Conservation (phyloP, 2,329 filamentous ascomycete genomes). For the Apiospora rasikravindrae region DNA sequence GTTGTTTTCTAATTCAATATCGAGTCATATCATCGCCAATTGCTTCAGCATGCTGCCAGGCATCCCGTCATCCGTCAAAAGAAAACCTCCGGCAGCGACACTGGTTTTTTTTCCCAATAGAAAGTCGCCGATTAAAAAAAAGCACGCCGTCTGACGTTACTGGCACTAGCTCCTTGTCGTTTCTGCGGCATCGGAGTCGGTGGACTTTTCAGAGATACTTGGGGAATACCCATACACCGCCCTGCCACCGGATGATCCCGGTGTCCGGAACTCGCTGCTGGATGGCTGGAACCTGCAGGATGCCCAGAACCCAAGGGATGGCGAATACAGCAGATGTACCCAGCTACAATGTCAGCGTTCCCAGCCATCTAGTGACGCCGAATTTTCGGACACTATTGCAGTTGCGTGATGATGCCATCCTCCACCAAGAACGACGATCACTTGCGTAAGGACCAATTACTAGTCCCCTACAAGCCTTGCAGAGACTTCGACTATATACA, state of each 20-base stretch:
- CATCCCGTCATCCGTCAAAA: background rate
- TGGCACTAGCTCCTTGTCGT: background rate
- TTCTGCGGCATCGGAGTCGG: slow-evolving; percentile 4
- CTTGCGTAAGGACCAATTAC: background rate
- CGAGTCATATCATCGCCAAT: background rate
- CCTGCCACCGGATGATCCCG: slow-evolving; percentile 3
- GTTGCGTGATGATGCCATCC: slow-evolving; percentile 8
- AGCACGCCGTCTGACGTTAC: slow-evolving; percentile 10
- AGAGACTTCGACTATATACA: background rate
- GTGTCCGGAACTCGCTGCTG: background rate
- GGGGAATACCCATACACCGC: slow-evolving; percentile 14
- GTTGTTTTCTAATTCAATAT: background rate
- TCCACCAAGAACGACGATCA: slow-evolving; percentile 14
- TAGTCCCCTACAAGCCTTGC: background rate
- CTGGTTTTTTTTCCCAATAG: background rate
- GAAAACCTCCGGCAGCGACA: background rate
- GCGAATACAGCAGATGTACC: background rate
- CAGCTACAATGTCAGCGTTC: background rate
- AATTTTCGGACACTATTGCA: slow-evolving; percentile 15
- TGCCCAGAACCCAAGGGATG: background rate
- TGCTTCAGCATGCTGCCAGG: background rate
- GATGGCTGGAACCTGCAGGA: slow-evolving; percentile 5
- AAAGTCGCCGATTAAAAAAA: background rate
- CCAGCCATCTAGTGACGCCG: slow-evolving; percentile 11
- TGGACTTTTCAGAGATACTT: slow-evolving; percentile 4